Percentiles rank a stretch among this genome's conserved stretches.
Conservation (phyloP, 148 eudicot species). For the Limonium bicolor region DNA sequence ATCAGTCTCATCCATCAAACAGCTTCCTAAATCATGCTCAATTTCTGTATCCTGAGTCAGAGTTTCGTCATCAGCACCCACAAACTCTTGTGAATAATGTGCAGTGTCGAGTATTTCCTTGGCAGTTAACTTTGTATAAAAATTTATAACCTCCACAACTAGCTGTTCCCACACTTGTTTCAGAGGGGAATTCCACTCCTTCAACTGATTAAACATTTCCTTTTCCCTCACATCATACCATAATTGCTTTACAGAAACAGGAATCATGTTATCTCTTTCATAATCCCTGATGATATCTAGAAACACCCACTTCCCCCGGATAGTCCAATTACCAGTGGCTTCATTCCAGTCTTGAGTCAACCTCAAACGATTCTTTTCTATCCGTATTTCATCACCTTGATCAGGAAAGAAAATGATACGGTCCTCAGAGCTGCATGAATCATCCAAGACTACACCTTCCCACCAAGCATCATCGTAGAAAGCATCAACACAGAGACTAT, state of each 20-base stretch:
- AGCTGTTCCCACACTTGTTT: constrained; percentile 32
- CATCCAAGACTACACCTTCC: constrained; percentile 90
- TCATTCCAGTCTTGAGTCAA: constrained; percentile 70
- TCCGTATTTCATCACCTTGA: constrained; percentile 43
- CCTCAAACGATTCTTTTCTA: constrained; percentile 16
- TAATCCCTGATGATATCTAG: constrained; percentile 38
- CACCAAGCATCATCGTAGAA: constrained; percentile 72
- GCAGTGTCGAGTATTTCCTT: constrained; percentile 18
- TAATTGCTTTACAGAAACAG: constrained; percentile 60
- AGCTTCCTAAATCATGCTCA: too few relatives aligned
- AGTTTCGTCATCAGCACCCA: too few relatives aligned
- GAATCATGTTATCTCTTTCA: constrained; percentile 23
- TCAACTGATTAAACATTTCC: constrained; percentile 18
- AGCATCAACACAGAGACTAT: constrained; percentile 77
- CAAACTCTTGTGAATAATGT: constrained; percentile 11
- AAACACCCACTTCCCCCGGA: constrained; percentile 63
- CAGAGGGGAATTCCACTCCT: constrained; percentile 44
- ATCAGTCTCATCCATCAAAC: too few relatives aligned
- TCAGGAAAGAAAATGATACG: constrained; percentile 80
- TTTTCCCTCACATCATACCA: constrained; percentile 70
- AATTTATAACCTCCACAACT: constrained; percentile 23
- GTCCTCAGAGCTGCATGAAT: constrained; percentile 16
- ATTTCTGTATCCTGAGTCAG: too few relatives aligned
- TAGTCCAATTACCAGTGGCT: constrained; percentile 40
- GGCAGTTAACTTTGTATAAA: constrained; percentile 22